Base-by-base conservation (phyloP, 805 yeast genomes). In the Candida manassasensis region DNA sequence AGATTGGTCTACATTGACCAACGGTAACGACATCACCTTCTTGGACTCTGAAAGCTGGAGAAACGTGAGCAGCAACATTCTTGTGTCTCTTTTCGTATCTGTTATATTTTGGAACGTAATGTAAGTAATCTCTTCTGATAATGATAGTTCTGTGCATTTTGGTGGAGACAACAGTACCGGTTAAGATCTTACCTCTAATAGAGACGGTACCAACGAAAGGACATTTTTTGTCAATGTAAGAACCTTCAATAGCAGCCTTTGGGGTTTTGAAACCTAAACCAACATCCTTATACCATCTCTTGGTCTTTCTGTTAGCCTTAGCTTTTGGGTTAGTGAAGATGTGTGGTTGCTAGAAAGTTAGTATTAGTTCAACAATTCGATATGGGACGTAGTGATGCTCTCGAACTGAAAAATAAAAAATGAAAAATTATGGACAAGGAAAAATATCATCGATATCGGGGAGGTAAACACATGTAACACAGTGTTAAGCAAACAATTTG, bases 201-300 rank as follows among this genome's bases (percentile, higher is more conserved):
- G 97, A 89, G 59, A 93, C 82, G 57, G 72, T 74, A 75, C 98
- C 98, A 59, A 80, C 84, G 79, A 93, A 93, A 72, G 99, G 99
- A 79, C 99, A 93, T 80, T 93, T 93, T 88, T 93, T 93, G 89
- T 84, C 98, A 68, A 93, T 89, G 94, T 93, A 93, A 62, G 88
- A 76, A 73, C 98, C 98, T 70, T 84, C 90, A 75, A 89, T 85
- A 64, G 98, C 98, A 68, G 89, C 76, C 77, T 81, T 84, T 75
- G 99, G 99, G 78, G 98, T 93, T 87, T 93, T 93, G 97, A 88
- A 93, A 59, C 99, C 99, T 71, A 93, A 86, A 73, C 99, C 99
- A 63, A 87, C 97, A 48, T 93, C 96, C 84, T 93, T 93, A 72
- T 81, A 89, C 99, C 99, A 93, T 87, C 99, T 93, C 93, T 93